Evolutionary conservation across 108 stramenopile genomes (phyloP).

Genomic region (Skeletonema potamos): DNA sequence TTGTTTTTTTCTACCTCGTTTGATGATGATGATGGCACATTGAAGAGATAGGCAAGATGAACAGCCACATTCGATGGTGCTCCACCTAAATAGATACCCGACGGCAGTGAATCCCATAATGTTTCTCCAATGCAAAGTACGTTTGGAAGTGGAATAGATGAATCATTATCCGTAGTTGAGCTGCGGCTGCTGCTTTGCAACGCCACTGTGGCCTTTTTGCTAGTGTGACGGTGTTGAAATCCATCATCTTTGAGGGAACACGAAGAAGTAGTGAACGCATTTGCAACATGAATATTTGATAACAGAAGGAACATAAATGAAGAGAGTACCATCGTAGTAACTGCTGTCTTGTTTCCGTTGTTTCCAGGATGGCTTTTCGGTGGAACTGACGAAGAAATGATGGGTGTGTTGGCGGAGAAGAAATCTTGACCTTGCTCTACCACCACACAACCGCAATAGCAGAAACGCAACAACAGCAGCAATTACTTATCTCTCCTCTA

Average conservation of each 20-base stretch:
- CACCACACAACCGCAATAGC: no score
- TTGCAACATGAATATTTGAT: neutral
- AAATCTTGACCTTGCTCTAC: no score
- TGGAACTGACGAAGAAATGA: no score
- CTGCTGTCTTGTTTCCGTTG: no score
- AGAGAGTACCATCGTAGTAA: neutral
- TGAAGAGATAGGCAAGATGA: slow-evolving; percentile 40
- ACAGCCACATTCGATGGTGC: slow-evolving; percentile 48
- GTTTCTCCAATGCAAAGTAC: slow-evolving; percentile 48
- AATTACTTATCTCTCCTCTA: no score
- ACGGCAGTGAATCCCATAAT: slow-evolving; percentile 44
- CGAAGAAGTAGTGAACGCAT: neutral
- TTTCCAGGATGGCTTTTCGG: no score
- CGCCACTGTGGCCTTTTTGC: neutral
- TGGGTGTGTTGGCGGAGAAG: no score
- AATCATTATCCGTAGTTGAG: neutral
- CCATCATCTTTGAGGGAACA: neutral
- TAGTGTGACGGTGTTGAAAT: neutral
- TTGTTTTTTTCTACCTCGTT: neutral
- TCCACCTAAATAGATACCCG: slow-evolving; percentile 49
- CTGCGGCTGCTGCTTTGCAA: neutral
- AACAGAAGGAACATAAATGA: neutral
- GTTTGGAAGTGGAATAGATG: slow-evolving; percentile 10
- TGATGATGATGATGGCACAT: neutral
- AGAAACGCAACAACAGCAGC: no score